Evolutionary conservation across 1,284 basidiomycete species (phyloP).

Genomic region (Austroboletus sp.): DNA sequence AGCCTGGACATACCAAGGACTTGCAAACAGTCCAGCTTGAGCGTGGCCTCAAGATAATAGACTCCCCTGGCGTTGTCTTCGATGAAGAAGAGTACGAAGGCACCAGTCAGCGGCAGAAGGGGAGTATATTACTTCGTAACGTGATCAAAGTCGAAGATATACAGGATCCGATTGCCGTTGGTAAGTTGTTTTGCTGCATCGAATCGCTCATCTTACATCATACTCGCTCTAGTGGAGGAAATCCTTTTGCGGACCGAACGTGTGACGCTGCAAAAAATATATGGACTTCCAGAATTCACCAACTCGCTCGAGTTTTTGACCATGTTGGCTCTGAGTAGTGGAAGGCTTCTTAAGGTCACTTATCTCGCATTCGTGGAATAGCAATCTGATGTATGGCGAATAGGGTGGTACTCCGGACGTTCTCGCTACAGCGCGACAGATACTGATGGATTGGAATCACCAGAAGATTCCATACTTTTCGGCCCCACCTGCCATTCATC

Average conservation of each 20-base stretch:
- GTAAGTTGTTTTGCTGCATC: constrained; percentile 40
- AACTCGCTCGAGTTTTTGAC: constrained; percentile 83
- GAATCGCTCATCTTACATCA: background rate
- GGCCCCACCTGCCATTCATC: constrained; percentile 69
- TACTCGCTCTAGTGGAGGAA: constrained; percentile 61
- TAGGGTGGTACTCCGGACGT: constrained; percentile 90
- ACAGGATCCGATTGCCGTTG: constrained; percentile 83
- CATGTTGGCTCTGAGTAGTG: constrained; percentile 82
- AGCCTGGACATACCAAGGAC: constrained; percentile 91
- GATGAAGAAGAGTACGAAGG: constrained; percentile 59
- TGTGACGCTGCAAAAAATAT: constrained; percentile 71
- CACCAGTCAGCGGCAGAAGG: constrained; percentile 50
- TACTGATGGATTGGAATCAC: constrained; percentile 94
- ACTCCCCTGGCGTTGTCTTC: constrained; percentile 94
- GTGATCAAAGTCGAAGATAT: constrained; percentile 90
- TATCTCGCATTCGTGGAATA: background rate
- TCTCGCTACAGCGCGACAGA: constrained; percentile 71
- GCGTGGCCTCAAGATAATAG: constrained; percentile 85
- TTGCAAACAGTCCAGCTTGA: constrained; percentile 92
- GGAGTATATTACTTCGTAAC: constrained; percentile 79
- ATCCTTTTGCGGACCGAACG: constrained; percentile 68
- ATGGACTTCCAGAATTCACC: constrained; percentile 70
- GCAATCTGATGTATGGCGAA: too few species aligned
- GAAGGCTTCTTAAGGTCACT: constrained; percentile 71
- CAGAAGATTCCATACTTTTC: constrained; percentile 92